phyloP scores from a whole-genome alignment of 2,329 filamentous ascomycete species.

The Neonectria faginata region DNA sequence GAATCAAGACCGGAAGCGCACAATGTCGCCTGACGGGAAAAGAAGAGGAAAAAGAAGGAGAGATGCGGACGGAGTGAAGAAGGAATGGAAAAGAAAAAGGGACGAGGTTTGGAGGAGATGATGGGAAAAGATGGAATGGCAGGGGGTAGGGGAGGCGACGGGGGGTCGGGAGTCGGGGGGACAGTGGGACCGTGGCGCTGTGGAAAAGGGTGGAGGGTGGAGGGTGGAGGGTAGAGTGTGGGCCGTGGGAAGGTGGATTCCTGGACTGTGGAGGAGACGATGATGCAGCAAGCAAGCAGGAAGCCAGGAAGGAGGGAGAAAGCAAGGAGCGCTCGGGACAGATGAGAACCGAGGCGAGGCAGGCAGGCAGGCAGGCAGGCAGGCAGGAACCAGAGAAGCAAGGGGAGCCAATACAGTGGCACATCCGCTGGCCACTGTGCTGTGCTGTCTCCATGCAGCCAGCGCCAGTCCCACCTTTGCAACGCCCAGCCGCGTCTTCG shows the following conservation, averaged over 20 bases:
- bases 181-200: slow-evolving; percentile 6
- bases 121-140: slow-evolving; percentile 15
- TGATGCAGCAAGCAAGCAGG: not conserved
- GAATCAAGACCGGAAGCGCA: slow-evolving; percentile 34
- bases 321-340: not conserved
- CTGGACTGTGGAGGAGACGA: slow-evolving; percentile 20
- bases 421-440: not conserved
- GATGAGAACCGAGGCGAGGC: not conserved
- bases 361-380: not conserved
- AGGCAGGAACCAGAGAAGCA: not conserved
- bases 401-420: not conserved
- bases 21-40: slow-evolving; percentile 28
- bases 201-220: slow-evolving; percentile 9
- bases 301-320: slow-evolving; percentile 13
- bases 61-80: slow-evolving; percentile 32
- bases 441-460: no score
- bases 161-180: slow-evolving; percentile 5
- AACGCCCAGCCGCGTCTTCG: no score
- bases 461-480: no score
- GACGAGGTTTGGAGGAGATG: slow-evolving; percentile 30
- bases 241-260: slow-evolving; percentile 2
- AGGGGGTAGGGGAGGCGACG: slow-evolving; percentile 21
- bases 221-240: not conserved
- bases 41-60: slow-evolving; percentile 27
- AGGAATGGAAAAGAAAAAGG: slow-evolving; percentile 27